Percentiles rank a stretch among this genome's conserved stretches.
These are phyloP conservation scores for Botrytis elliptica DNA, from an alignment of 2,329 filamentous ascomycete species.

Conservation along the genomic window DNA sequence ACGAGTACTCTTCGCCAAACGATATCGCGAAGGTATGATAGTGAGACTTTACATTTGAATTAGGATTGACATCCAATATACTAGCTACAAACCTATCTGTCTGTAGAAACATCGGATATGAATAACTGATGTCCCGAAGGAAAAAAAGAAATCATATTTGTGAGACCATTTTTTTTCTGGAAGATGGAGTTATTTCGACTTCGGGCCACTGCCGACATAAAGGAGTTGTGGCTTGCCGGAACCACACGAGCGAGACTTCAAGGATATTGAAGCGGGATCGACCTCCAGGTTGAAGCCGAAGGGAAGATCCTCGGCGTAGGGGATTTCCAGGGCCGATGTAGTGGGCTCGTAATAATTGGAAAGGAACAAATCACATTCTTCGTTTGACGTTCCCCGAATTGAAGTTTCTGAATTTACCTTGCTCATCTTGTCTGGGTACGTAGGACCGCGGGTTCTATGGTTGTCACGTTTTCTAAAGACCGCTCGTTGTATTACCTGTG, in stretches of 20 bases:
- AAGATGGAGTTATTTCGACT: neutral
- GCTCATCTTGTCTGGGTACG: neutral
- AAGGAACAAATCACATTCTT: neutral
- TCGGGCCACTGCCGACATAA: neutral
- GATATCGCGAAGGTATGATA: neutral
- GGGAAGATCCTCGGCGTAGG: neutral
- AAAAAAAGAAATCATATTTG: neutral
- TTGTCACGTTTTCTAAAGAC: neutral
- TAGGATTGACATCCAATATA: neutral
- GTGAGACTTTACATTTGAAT: neutral
- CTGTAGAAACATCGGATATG: neutral
- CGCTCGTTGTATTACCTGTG: neutral
- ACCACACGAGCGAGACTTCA: slow-evolving; percentile 8
- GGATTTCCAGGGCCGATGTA: neutral
- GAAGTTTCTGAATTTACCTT: neutral
- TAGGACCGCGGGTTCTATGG: neutral
- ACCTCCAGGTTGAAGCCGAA: neutral
- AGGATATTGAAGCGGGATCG: neutral
- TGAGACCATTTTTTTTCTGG: neutral
- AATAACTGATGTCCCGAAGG: neutral
- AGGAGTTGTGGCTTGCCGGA: neutral
- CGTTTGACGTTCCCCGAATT: neutral
- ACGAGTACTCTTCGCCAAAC: neutral
- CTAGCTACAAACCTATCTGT: neutral
- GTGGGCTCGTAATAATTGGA: neutral